Conservation (phyloP, 345 rosid genomes). For the Acer saccharum region DNA sequence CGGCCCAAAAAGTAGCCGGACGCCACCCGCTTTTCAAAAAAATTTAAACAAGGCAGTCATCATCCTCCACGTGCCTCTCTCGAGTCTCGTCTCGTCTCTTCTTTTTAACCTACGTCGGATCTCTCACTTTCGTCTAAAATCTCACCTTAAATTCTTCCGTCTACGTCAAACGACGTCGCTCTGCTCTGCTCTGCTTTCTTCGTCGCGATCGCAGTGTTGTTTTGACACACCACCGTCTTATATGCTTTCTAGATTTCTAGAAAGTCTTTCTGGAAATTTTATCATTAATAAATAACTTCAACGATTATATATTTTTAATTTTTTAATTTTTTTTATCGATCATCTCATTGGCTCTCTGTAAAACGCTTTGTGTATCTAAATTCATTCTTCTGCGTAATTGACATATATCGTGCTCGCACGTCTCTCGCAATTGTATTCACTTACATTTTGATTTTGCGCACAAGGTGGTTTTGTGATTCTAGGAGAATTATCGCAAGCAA, state of each 20-base stretch:
- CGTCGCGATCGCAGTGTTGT: conserved; percentile 19
- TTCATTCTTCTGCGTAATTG: not conserved
- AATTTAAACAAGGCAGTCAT: conserved; percentile 8
- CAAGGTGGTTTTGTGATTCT: not conserved
- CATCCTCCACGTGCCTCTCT: conserved; percentile 24
- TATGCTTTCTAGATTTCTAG: not conserved
- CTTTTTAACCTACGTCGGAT: conserved; percentile 26
- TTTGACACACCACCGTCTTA: not conserved
- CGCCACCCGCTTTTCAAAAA: not conserved
- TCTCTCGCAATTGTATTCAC: not conserved
- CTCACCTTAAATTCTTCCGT: conserved; percentile 21
- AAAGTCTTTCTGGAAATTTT: no score
- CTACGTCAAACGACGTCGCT: conserved; percentile 25
- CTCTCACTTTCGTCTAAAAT: conserved; percentile 20
- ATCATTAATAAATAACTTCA: no score
- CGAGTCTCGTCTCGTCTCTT: no score
- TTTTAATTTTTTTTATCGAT: not conserved
- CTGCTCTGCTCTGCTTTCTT: not conserved
- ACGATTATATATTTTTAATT: no score
- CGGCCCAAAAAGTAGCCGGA: not conserved
- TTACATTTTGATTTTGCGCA: not conserved
- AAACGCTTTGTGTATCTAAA: not conserved
- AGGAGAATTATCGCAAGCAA: not conserved
- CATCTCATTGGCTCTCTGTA: not conserved
- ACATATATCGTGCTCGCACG: not conserved